These are phyloP conservation scores for Phlegmacium glaucopus DNA, from an alignment of 768 basidiomycete genomes.

Conservation along the genomic window DNA sequence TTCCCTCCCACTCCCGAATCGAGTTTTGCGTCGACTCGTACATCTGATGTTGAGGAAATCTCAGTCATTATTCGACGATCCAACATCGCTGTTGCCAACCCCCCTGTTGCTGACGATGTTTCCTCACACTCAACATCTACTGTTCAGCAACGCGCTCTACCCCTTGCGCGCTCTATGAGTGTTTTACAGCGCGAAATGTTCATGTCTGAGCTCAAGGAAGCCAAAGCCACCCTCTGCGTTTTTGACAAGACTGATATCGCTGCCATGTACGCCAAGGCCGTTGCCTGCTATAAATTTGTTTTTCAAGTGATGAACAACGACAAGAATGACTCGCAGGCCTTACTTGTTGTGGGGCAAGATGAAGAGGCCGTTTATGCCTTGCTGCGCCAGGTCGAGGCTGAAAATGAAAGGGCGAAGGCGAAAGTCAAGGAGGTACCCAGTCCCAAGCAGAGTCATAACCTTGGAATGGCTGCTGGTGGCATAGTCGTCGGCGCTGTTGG, in stretches of 20 bases:
- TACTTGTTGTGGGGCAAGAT: conserved; percentile 53
- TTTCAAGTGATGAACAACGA: conserved; percentile 36
- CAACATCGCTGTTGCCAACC: neutral
- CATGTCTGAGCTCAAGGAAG: conserved; percentile 40
- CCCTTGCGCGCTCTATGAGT: conserved; percentile 50
- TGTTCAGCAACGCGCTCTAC: conserved; percentile 14
- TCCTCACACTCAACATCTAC: conserved; percentile 11
- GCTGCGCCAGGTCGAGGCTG: conserved; percentile 29
- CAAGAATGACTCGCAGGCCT: conserved; percentile 35
- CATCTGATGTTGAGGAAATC: neutral
- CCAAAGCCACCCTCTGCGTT: conserved; percentile 47
- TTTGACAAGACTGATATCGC: conserved; percentile 44
- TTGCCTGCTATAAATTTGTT: conserved; percentile 40
- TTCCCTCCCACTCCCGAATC: conserved; percentile 45
- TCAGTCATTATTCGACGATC: conserved; percentile 10
- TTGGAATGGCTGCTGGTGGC: conserved; percentile 49
- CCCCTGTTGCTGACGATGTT: neutral
- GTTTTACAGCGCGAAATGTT: conserved; percentile 49
- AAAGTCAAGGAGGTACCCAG: conserved; percentile 8
- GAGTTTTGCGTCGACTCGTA: conserved; percentile 24
- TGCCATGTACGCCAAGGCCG: conserved; percentile 36
- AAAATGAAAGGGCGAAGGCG: conserved; percentile 23
- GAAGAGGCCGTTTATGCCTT: conserved; percentile 41
- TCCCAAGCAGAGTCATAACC: conserved; percentile 4
- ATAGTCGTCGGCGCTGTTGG: conserved; percentile 62